Evolutionary conservation across 1,284 basidiomycete genomes (phyloP).

Genomic region (Leccinum pallidistipes): DNA sequence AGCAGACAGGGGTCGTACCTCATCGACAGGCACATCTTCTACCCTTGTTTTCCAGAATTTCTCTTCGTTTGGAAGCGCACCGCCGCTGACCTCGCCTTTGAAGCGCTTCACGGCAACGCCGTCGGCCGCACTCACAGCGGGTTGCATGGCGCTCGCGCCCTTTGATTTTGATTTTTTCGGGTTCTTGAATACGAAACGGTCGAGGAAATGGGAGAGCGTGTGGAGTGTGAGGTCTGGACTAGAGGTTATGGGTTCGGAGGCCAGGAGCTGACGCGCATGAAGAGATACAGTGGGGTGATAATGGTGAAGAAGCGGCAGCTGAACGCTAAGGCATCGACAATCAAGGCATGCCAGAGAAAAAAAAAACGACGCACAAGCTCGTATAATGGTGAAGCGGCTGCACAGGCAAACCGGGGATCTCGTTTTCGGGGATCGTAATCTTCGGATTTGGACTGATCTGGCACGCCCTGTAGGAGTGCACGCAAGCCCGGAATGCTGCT

Average conservation of each 20-base stretch:
- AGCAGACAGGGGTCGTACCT: constrained; percentile 47
- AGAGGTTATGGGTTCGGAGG: constrained; percentile 71
- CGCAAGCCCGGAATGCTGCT: constrained; percentile 70
- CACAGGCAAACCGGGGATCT: constrained; percentile 87
- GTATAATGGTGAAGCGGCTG: constrained; percentile 83
- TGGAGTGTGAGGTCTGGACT: constrained; percentile 90
- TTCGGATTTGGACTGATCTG: constrained; percentile 42
- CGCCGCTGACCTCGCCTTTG: constrained; percentile 59
- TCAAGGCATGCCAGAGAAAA: rapidly evolving
- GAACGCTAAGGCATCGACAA: constrained; percentile 1
- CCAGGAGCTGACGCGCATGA: constrained; percentile 82
- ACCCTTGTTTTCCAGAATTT: constrained; percentile 75
- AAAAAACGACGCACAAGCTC: constrained; percentile 66
- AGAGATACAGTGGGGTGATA: constrained; percentile 92
- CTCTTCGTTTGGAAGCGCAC: constrained; percentile 72
- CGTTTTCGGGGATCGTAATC: constrained; percentile 87
- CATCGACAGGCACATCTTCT: constrained; percentile 85
- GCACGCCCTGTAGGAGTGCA: constrained; percentile 53
- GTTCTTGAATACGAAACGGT: constrained; percentile 91
- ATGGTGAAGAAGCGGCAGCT: constrained; percentile 82
- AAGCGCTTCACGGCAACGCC: constrained; percentile 69
- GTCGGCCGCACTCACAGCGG: constrained; percentile 70
- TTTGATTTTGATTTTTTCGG: constrained; percentile 82
- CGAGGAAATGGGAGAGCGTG: constrained; percentile 91
- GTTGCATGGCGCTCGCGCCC: constrained; percentile 93